phyloP scores from a whole-genome alignment of 495 filamentous ascomycete species.

The Terfezia boudieri region DNA sequence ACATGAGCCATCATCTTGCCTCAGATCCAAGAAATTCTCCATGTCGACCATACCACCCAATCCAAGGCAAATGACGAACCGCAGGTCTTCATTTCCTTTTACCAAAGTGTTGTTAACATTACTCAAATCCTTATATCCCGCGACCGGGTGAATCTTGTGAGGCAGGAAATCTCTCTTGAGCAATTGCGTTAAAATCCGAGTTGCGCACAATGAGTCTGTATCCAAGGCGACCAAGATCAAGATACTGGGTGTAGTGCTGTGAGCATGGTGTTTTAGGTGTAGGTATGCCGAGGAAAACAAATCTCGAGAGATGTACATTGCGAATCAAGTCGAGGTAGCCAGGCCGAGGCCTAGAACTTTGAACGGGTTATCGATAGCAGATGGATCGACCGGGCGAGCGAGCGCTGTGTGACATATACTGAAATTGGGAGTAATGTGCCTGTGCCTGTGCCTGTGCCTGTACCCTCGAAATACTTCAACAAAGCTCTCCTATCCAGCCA shows the following conservation, averaged over 20 bases:
- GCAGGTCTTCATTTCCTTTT: slow-evolving; percentile 14
- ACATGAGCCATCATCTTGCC: slow-evolving; percentile 34
- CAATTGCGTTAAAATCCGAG: slow-evolving; percentile 72
- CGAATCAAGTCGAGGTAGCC: background rate
- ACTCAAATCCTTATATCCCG: slow-evolving; percentile 76
- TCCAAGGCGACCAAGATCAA: slow-evolving; percentile 86
- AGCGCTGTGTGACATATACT: no score
- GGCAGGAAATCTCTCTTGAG: slow-evolving; percentile 92
- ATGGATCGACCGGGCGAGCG: no score
- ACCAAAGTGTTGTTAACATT: slow-evolving; percentile 12
- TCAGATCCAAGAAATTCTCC: slow-evolving; percentile 45
- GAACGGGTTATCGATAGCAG: no score
- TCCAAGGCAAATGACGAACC: slow-evolving; percentile 69
- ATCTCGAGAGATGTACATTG: slow-evolving; percentile 84
- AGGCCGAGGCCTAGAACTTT: no score
- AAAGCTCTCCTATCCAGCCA: no score
- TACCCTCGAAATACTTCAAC: no score
- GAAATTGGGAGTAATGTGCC: no score
- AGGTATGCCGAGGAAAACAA: slow-evolving; percentile 78
- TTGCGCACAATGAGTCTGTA: slow-evolving; percentile 86
- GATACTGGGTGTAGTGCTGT: slow-evolving; percentile 67
- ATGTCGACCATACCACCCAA: slow-evolving; percentile 81
- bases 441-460: no score
- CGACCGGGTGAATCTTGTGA: slow-evolving; percentile 91
- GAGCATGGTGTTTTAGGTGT: slow-evolving; percentile 57